phyloP scores from a whole-genome alignment of 179 eudicot genomes.

The Pouteria campechiana region DNA sequence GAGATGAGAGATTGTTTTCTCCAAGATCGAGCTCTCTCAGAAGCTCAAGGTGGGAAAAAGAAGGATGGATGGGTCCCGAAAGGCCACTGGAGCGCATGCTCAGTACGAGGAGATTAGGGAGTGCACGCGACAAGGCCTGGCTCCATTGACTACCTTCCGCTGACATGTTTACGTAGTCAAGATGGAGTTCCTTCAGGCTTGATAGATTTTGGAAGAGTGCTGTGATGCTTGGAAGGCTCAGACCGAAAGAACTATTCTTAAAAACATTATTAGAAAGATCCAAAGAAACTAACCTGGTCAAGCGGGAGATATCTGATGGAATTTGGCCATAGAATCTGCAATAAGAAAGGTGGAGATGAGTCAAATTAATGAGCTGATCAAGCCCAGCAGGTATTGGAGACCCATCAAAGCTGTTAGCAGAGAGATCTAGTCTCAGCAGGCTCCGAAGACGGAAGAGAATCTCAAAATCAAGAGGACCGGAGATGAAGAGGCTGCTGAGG shows the following conservation, averaged over 20 bases:
- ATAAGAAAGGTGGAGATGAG: background rate
- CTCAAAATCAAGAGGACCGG: background rate
- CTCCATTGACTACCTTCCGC: conserved; percentile 24
- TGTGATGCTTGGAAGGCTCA: conserved; percentile 15
- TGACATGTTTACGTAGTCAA: conserved; percentile 22
- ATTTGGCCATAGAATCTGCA: background rate
- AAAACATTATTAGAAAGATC: too few relatives aligned
- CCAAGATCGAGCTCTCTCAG: conserved; percentile 18
- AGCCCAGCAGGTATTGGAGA: conserved; percentile 6
- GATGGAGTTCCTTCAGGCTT: conserved; percentile 20
- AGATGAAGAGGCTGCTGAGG: conserved; percentile 1
- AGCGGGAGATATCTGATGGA: background rate
- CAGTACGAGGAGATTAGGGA: conserved; percentile 18
- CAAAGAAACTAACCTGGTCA: too few relatives aligned
- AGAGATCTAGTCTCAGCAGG: conserved; percentile 5
- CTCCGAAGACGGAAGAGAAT: conserved; percentile 6
- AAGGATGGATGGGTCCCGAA: conserved; percentile 15
- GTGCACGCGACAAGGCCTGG: conserved; percentile 17
- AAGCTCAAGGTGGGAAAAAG: conserved; percentile 8
- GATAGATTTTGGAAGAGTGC: conserved; percentile 18
- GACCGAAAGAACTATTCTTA: too few relatives aligned
- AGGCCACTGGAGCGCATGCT: conserved; percentile 23
- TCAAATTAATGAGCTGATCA: background rate
- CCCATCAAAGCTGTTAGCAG: background rate
- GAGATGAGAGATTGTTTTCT: conserved; percentile 2